Conservation (phyloP, 2,329 filamentous ascomycete genomes). For the Fusarium nelsonii region DNA sequence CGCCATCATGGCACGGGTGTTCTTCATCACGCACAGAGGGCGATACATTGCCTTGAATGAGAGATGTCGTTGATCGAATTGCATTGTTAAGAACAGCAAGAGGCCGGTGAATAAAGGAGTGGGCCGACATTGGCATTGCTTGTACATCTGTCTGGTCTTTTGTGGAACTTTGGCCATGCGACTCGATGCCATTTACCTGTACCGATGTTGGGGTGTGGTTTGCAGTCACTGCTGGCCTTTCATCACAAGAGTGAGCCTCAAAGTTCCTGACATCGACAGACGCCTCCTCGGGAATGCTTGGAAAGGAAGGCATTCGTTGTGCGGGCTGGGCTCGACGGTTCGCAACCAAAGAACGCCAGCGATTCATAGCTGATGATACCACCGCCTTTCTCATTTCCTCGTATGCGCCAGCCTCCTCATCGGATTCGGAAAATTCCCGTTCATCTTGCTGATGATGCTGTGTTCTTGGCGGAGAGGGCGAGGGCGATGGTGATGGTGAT, state of each 20-base stretch:
- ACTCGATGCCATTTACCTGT: conserved; percentile 27
- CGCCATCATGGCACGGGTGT: conserved; percentile 5
- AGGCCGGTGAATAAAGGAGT: conserved; percentile 28
- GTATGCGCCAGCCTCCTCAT: conserved; percentile 32
- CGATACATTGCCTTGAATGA: conserved; percentile 10
- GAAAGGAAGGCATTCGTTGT: conserved; percentile 26
- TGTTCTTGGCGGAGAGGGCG: conserved; percentile 7
- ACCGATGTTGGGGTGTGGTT: conserved; percentile 1
- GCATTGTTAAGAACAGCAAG: conserved; percentile 19
- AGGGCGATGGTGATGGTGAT: conserved; percentile 7
- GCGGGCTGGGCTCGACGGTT: conserved; percentile 26
- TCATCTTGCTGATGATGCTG: conserved; percentile 14
- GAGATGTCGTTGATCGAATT: conserved; percentile 17
- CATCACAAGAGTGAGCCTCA: conserved; percentile 22
- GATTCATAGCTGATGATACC: conserved; percentile 42
- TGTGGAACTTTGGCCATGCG: conserved; percentile 4
- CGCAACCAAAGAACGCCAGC: conserved; percentile 43
- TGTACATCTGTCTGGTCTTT: conserved; percentile 18
- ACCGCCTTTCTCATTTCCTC: conserved; percentile 39
- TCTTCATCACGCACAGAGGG: conserved; percentile 5
- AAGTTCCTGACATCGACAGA: conserved; percentile 29
- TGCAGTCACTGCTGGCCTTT: conserved; percentile 15
- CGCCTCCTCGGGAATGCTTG: conserved; percentile 32
- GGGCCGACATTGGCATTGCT: conserved; percentile 9
- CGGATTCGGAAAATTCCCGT: conserved; percentile 10